phyloP scores from a whole-genome alignment of 192 early-diverging fungal species.

The Backusella tuberculispora region DNA sequence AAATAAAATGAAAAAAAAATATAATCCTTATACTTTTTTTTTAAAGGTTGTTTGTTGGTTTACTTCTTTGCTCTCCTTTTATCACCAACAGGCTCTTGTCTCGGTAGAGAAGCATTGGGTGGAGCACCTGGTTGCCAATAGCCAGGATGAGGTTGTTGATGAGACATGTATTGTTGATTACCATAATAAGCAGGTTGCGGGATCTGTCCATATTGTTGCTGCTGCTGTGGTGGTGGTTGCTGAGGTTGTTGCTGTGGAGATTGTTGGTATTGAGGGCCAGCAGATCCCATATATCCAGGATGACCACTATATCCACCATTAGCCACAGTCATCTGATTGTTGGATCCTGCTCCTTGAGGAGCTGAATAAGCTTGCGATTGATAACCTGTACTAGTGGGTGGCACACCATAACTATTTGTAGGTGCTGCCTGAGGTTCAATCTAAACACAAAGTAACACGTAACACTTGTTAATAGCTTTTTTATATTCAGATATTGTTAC shows the following conservation, averaged over 20 bases:
- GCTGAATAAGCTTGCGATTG: not conserved
- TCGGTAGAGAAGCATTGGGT: conserved; percentile 13
- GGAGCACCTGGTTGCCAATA: conserved; percentile 17
- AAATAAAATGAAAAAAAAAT: not conserved
- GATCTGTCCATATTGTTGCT: conserved; percentile 9
- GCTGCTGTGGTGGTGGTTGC: conserved; percentile 8
- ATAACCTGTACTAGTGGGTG: not conserved
- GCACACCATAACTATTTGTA: conserved; percentile 1
- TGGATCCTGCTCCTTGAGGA: not conserved
- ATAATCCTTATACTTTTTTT: too few relatives aligned
- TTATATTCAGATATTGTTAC: not conserved
- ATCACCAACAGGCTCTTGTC: conserved; percentile 13
- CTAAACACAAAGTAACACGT: not conserved
- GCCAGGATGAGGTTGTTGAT: conserved; percentile 14
- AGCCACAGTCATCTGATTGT: not conserved
- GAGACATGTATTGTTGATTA: conserved; percentile 12
- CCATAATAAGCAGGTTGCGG: conserved; percentile 8
- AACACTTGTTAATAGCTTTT: not conserved
- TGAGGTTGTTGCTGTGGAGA: not conserved
- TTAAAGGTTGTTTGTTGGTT: too few relatives aligned
- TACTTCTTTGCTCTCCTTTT: not conserved
- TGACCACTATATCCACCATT: not conserved
- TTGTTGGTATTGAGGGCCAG: conserved; percentile 4
- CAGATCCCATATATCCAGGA: conserved; percentile 5
- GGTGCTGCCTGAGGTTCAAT: conserved; percentile 11